phyloP scores from a whole-genome alignment of 768 basidiomycete species.

The Suillus lakei region DNA sequence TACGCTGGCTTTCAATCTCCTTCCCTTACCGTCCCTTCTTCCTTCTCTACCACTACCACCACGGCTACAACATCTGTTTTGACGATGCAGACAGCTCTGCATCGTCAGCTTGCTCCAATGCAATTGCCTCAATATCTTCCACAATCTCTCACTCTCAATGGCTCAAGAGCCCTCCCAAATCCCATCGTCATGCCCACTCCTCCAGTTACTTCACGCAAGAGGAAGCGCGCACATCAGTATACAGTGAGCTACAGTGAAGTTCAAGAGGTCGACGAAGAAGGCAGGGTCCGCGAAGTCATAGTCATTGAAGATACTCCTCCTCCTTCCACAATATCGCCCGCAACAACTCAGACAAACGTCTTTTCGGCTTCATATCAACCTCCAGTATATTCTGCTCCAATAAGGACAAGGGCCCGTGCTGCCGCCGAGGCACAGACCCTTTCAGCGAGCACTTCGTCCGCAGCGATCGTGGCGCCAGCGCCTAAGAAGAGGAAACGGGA shows the following conservation, averaged over 20 bases:
- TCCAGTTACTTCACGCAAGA: slow-evolving; percentile 75
- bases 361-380: slow-evolving; percentile 85
- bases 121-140: slow-evolving; percentile 71
- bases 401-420: slow-evolving; percentile 83
- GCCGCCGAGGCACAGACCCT: slow-evolving; percentile 85
- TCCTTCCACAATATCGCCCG: slow-evolving; percentile 73
- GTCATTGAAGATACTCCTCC: slow-evolving; percentile 93
- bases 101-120: slow-evolving; percentile 63
- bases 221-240: slow-evolving; percentile 81
- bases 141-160: slow-evolving; percentile 56
- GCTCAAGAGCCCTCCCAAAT: slow-evolving; percentile 35
- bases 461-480: slow-evolving; percentile 66
- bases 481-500: slow-evolving; percentile 88
- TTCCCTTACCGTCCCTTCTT: slow-evolving; percentile 21
- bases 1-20: slow-evolving; percentile 42
- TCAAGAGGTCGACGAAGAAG: slow-evolving; percentile 81
- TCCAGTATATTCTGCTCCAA: slow-evolving; percentile 73
- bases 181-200: slow-evolving; percentile 76
- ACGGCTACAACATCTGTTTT: slow-evolving; percentile 53
- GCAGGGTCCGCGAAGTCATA: slow-evolving; percentile 83
- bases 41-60: slow-evolving; percentile 45
- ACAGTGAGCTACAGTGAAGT: slow-evolving; percentile 89
- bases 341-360: slow-evolving; percentile 68
- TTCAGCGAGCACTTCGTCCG: slow-evolving; percentile 67
- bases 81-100: slow-evolving; percentile 75